Percentiles rank a stretch among this genome's conserved stretches.
Conservation (phyloP, 225 moss, liverwort and hornwort species). For the Sphagnum contortum region DNA sequence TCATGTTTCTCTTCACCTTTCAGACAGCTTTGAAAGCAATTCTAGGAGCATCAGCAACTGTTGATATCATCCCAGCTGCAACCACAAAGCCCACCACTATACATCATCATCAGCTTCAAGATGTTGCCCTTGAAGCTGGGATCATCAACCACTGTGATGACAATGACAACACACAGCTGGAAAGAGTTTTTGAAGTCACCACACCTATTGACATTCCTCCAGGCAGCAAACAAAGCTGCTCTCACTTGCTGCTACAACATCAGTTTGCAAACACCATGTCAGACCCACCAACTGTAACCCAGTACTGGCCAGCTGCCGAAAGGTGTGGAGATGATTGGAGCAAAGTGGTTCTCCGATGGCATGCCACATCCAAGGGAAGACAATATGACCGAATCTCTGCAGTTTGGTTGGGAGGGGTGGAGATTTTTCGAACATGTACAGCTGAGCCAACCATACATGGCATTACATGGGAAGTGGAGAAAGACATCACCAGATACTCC, state of each 20-base stretch:
- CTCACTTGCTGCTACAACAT: conserved; percentile 33
- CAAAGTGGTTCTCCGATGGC: conserved; percentile 65
- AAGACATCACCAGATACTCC: conserved; percentile 77
- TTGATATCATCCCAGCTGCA: no score
- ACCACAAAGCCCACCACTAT: no score
- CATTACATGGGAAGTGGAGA: conserved; percentile 83
- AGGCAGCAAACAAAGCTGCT: conserved; percentile 28
- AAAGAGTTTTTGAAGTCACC: conserved; percentile 39
- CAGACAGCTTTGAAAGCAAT: no score
- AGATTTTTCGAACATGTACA: conserved; percentile 84
- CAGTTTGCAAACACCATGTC: conserved; percentile 42
- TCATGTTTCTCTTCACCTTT: no score
- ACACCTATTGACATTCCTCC: conserved; percentile 38
- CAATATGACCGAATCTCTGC: conserved; percentile 90
- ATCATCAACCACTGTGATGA: not conserved
- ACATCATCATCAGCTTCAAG: no score
- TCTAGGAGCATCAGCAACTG: no score
- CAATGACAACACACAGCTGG: conserved; percentile 22
- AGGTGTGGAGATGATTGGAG: conserved; percentile 36
- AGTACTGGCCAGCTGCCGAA: conserved; percentile 10
- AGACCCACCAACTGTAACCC: conserved; percentile 32
- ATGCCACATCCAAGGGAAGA: conserved; percentile 63
- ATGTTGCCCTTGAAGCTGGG: no score
- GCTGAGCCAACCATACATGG: conserved; percentile 76
- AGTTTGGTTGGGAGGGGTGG: conserved; percentile 91